A percentile compares a stretch with the other conserved stretches of the same genome.
phyloP scores from a whole-genome alignment of 2,329 filamentous ascomycete genomes.

The Colletotrichum cereale region DNA sequence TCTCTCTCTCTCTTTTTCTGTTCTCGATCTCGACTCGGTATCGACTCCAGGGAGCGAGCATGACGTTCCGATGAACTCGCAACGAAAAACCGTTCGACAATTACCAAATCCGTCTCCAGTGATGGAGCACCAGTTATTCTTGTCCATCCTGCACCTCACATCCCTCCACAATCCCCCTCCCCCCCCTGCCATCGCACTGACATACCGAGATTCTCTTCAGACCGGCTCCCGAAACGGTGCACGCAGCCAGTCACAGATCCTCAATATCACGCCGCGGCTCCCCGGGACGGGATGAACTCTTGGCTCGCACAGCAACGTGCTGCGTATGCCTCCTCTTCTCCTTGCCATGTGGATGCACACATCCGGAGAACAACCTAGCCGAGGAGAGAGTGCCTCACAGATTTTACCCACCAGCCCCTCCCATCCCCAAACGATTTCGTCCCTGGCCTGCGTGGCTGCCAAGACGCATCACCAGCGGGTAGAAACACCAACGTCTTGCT shows the following conservation, averaged over 20 bases:
- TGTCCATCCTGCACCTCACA: neutral
- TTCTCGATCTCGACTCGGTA: neutral
- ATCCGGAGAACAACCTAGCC: constrained; percentile 21
- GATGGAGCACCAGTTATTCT: neutral
- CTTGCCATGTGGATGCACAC: neutral
- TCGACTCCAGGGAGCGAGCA: neutral
- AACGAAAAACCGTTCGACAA: neutral
- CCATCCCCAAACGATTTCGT: constrained; percentile 11
- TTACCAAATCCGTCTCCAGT: neutral
- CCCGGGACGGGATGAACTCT: constrained; percentile 27
- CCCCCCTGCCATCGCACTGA: neutral
- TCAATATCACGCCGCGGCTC: neutral
- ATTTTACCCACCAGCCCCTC: neutral
- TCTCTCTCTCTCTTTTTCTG: neutral
- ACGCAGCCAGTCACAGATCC: neutral
- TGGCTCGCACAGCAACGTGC: constrained; percentile 27
- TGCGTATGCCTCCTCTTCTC: constrained; percentile 6
- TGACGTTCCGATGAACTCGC: neutral
- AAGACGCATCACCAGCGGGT: constrained; percentile 24
- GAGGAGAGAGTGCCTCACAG: constrained; percentile 1
- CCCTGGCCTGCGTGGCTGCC: constrained; percentile 3
- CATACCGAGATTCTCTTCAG: neutral
- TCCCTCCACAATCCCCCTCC: no score
- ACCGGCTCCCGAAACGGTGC: neutral
- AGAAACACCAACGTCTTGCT: neutral